Evolutionary conservation across 2,329 filamentous ascomycete genomes (phyloP).

Genomic region (Pseudocercospora fijiensis): DNA sequence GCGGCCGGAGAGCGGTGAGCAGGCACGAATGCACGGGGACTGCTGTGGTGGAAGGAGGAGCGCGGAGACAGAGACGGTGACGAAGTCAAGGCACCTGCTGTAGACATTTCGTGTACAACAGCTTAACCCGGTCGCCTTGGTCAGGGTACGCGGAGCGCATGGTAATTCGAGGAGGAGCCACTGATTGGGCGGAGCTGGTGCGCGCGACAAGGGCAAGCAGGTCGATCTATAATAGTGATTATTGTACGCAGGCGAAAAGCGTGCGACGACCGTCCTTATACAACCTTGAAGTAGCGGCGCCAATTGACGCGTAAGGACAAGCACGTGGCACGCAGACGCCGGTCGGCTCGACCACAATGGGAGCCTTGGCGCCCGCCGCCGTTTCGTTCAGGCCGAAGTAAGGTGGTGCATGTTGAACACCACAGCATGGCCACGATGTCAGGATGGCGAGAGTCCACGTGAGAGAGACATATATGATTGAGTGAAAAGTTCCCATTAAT

Average conservation of each 20-base stretch:
- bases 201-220: constrained; percentile 1
- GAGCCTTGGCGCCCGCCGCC: too few species aligned
- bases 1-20: constrained; percentile 9
- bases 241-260: not conserved
- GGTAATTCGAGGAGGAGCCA: not conserved
- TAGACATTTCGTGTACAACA: constrained; percentile 1
- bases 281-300: too few species aligned
- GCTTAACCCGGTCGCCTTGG: not conserved
- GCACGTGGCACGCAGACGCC: too few species aligned
- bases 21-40: constrained; percentile 9
- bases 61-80: constrained; percentile 12
- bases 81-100: not conserved
- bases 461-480: not conserved
- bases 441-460: not conserved
- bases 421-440: not conserved
- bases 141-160: not conserved
- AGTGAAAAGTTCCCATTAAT: not conserved
- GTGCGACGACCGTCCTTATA: not conserved
- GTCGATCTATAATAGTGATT: not conserved
- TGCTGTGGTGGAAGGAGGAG: constrained; percentile 10
- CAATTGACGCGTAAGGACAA: too few species aligned
- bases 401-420: not conserved
- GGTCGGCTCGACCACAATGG: too few species aligned
- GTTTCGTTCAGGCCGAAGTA: too few species aligned
- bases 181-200: not conserved